phyloP scores from a whole-genome alignment of 306 rosid species.

The Acacia crassicarpa region DNA sequence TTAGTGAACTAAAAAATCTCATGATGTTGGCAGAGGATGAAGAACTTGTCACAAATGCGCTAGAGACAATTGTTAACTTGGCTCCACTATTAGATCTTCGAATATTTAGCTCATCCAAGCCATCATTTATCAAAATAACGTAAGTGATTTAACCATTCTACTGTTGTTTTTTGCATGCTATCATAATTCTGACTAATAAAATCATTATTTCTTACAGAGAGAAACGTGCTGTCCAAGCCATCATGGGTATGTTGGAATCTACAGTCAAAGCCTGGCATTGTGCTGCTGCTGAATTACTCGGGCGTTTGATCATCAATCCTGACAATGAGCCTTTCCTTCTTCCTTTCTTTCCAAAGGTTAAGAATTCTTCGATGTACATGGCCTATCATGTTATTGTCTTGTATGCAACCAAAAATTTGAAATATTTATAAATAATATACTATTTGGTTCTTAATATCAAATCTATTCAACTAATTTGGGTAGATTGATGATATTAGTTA shows the following conservation, averaged over 20 bases:
- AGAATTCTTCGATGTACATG: constrained; percentile 19
- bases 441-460: too few species aligned
- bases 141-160: constrained; percentile 43
- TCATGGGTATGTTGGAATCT: constrained; percentile 91
- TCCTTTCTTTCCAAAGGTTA: constrained; percentile 85
- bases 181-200: constrained; percentile 31
- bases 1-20: not conserved
- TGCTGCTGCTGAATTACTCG: constrained; percentile 91
- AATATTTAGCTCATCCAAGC: constrained; percentile 85
- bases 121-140: constrained; percentile 95
- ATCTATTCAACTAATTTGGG: too few species aligned
- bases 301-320: constrained; percentile 93
- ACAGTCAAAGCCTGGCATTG: constrained; percentile 93
- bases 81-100: constrained; percentile 93
- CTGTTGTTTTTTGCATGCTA: not conserved
- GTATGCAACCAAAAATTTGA: not conserved
- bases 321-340: constrained; percentile 91
- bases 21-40: constrained; percentile 77
- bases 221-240: constrained; percentile 86
- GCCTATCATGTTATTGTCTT: constrained; percentile 11
- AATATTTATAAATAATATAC: too few species aligned
- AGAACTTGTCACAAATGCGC: constrained; percentile 96
- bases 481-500: too few species aligned
- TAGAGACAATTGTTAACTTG: constrained; percentile 95
- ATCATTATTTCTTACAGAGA: constrained; percentile 53